Conservation (phyloP, 768 basidiomycete species). For the Termitomyces sp. region DNA sequence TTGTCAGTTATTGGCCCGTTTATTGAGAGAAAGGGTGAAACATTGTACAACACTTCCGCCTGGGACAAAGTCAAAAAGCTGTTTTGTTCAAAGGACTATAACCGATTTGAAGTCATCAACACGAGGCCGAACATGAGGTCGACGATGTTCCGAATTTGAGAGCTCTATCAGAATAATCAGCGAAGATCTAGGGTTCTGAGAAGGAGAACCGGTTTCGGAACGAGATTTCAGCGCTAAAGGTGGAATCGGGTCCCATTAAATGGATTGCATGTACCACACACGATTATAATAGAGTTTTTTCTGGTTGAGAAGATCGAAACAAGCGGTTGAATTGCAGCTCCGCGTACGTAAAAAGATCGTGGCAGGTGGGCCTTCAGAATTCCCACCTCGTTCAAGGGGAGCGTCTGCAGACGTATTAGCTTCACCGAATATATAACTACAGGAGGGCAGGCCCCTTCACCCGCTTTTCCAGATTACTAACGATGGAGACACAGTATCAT, state of each 20-base stretch:
- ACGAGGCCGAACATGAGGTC: slow-evolving; percentile 37
- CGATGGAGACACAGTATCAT: slow-evolving; percentile 34
- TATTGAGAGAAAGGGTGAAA: background rate
- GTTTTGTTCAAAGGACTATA: slow-evolving; percentile 1
- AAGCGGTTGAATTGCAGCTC: slow-evolving; percentile 32
- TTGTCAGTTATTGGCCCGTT: background rate
- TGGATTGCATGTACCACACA: slow-evolving; percentile 1
- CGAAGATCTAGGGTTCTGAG: slow-evolving; percentile 16
- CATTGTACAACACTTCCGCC: background rate
- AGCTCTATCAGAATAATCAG: slow-evolving; percentile 17
- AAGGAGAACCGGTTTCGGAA: slow-evolving; percentile 12
- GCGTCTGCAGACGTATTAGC: slow-evolving; percentile 36
- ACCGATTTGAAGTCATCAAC: slow-evolving; percentile 23
- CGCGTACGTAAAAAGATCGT: slow-evolving; percentile 41
- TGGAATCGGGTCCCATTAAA: slow-evolving; percentile 8
- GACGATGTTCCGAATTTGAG: slow-evolving; percentile 7
- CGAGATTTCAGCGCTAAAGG: slow-evolving; percentile 10
- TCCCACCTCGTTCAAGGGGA: slow-evolving; percentile 36
- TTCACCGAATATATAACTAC: slow-evolving; percentile 39
- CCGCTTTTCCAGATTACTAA: slow-evolving; percentile 27
- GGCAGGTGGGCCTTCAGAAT: slow-evolving; percentile 41
- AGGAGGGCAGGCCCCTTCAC: slow-evolving; percentile 23
- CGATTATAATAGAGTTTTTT: slow-evolving; percentile 11
- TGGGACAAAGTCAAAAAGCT: slow-evolving; percentile 1
- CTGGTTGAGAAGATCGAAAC: slow-evolving; percentile 24